Conservation (phyloP, 164 flowering plant genomes). For the Kalanchoe fedtschenkoi region DNA sequence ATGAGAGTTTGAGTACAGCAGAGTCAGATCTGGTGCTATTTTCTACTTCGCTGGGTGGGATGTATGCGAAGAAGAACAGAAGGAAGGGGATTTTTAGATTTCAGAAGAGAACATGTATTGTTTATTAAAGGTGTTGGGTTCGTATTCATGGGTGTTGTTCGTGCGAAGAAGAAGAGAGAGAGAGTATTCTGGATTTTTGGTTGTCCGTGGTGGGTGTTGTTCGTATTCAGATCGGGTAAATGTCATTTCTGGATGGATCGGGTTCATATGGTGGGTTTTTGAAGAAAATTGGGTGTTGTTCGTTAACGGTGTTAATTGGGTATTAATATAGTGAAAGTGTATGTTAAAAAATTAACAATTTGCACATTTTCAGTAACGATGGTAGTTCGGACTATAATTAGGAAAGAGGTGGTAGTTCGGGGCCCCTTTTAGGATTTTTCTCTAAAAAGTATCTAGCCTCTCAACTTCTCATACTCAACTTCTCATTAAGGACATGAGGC, state of each 20-base stretch:
- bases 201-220: conserved; percentile 9
- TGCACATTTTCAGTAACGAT: too few species aligned
- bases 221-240: conserved; percentile 29
- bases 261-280: conserved; percentile 92
- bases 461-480: too few species aligned
- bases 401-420: too few species aligned
- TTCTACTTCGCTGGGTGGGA: conserved; percentile 77
- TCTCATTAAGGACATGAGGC: too few species aligned
- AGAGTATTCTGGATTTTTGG: too few species aligned
- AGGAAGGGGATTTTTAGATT: conserved; percentile 57
- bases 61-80: conserved; percentile 43
- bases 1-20: neutral
- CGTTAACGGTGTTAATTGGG: too few species aligned
- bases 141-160: conserved; percentile 77
- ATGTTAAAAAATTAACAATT: too few species aligned
- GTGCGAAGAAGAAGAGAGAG: conserved; percentile 42
- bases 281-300: conserved; percentile 95
- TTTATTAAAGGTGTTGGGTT: too few species aligned
- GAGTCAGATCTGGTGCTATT: conserved; percentile 32
- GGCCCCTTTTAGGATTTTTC: too few species aligned
- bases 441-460: too few species aligned
- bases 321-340: too few species aligned
- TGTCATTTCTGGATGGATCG: conserved; percentile 99
- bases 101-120: conserved; percentile 52
- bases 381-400: too few species aligned